Percentiles rank a stretch among this genome's conserved stretches.
Evolutionary conservation across 331 rosid species (phyloP).

Genomic region (Rosa hybrid): DNA sequence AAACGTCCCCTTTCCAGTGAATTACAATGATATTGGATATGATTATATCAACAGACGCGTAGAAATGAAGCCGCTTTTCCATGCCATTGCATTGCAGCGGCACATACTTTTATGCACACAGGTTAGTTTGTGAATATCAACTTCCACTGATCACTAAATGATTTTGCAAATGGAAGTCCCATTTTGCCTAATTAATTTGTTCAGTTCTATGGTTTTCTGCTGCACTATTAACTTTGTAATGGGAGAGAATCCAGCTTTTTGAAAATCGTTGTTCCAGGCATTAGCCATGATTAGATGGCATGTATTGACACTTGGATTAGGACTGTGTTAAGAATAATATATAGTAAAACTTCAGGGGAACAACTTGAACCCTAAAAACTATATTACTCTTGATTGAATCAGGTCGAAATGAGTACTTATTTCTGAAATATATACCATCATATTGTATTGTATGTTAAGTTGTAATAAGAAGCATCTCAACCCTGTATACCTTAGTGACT

Average conservation of each 20-base stretch:
- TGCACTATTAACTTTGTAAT: not conserved
- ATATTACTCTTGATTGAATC: not conserved
- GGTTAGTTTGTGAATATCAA: slow-evolving; percentile 44
- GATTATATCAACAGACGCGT: slow-evolving; percentile 50
- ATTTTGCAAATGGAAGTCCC: not conserved
- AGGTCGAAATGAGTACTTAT: not conserved
- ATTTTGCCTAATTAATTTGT: not conserved
- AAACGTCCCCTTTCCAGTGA: slow-evolving; percentile 28
- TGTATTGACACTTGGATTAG: not conserved
- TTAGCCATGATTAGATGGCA: not conserved
- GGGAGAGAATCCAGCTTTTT: not conserved
- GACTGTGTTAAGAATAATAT: not conserved
- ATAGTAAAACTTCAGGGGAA: not conserved
- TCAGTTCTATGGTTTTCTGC: not conserved
- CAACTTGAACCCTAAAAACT: not conserved
- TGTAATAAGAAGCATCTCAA: not conserved
- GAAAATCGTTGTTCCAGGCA: not conserved
- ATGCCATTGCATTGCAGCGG: slow-evolving; percentile 78
- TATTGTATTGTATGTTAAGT: not conserved
- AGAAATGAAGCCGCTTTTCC: slow-evolving; percentile 56
- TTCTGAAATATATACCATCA: not conserved
- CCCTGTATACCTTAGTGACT: not conserved
- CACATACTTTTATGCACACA: slow-evolving; percentile 84
- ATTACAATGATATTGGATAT: slow-evolving; percentile 59
- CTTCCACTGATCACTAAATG: not conserved